These are phyloP conservation scores for Lentinus brumalis DNA, from an alignment of 768 basidiomycete species.

Conservation along the genomic window DNA sequence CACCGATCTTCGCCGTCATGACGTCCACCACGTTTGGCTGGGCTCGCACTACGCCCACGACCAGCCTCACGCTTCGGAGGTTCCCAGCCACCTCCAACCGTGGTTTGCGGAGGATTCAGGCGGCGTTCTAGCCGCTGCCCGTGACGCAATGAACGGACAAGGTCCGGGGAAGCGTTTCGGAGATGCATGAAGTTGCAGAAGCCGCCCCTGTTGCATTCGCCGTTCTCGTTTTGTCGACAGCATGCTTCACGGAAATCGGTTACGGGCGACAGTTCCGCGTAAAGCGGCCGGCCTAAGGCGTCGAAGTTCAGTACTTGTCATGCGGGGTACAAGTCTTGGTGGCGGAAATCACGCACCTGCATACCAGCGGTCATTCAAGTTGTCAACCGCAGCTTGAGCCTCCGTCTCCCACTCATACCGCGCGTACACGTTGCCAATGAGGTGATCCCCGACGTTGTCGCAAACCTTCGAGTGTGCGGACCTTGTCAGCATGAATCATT, in stretches of 20 bases:
- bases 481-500: not conserved
- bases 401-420: slow-evolving; percentile 99
- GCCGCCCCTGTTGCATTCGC: slow-evolving; percentile 96
- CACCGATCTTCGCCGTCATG: slow-evolving; percentile 69
- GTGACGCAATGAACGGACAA: slow-evolving; percentile 74
- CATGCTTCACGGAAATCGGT: slow-evolving; percentile 99
- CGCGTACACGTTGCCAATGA: slow-evolving; percentile 97
- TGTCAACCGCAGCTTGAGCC: slow-evolving; percentile 90
- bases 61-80: slow-evolving; percentile 69
- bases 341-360: slow-evolving; percentile 57
- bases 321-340: not conserved
- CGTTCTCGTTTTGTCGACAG: slow-evolving; percentile 98
- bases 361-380: slow-evolving; percentile 96
- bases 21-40: slow-evolving; percentile 57
- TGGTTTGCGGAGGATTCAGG: slow-evolving; percentile 64
- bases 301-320: not conserved
- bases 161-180: slow-evolving; percentile 80
- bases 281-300: slow-evolving; percentile 79
- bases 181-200: slow-evolving; percentile 99
- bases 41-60: slow-evolving; percentile 75
- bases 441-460: slow-evolving; percentile 99
- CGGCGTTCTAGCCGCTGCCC: slow-evolving; percentile 86
- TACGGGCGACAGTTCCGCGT: slow-evolving; percentile 97
- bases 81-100: slow-evolving; percentile 81
- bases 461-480: slow-evolving; percentile 63